phyloP scores from a whole-genome alignment of 257 asterid genomes.

The Handroanthus guayacan region DNA sequence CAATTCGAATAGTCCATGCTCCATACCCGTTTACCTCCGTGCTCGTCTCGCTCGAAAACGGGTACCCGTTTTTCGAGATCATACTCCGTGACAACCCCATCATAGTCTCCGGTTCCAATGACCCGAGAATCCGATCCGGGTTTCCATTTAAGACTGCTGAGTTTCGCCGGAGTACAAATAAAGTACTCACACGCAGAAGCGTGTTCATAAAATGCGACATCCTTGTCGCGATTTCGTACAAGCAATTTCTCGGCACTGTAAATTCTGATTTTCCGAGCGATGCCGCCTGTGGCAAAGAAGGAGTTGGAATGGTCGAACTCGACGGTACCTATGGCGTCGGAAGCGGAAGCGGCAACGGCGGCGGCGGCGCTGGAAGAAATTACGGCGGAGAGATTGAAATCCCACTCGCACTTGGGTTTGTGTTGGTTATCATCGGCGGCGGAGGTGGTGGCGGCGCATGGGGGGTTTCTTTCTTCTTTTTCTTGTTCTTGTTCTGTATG shows the following conservation, averaged over 20 bases:
- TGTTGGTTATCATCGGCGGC: conserved; percentile 32
- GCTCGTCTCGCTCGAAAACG: conserved; percentile 92
- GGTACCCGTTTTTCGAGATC: conserved; percentile 79
- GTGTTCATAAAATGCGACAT: conserved; percentile 47
- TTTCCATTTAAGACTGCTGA: conserved; percentile 85
- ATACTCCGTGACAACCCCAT: conserved; percentile 87
- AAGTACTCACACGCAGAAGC: conserved; percentile 67
- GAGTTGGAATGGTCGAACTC: conserved; percentile 68
- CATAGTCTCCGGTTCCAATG: conserved; percentile 87
- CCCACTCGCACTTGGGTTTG: conserved; percentile 70
- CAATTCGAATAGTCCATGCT: conserved; percentile 71
- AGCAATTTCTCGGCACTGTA: conserved; percentile 48
- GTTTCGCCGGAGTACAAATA: conserved; percentile 85
- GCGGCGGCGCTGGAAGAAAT: conserved; percentile 51
- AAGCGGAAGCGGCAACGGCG: conserved; percentile 6
- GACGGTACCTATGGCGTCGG: conserved; percentile 80
- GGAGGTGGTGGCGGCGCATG: background rate
- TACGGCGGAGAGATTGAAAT: conserved; percentile 68
- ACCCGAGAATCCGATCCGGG: conserved; percentile 72
- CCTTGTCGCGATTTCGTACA: background rate
- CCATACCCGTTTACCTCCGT: conserved; percentile 91
- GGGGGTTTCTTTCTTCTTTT: background rate
- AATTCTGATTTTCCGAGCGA: conserved; percentile 77
- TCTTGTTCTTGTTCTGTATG: background rate
- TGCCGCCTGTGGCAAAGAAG: conserved; percentile 83